Base-by-base conservation (phyloP, 2,329 filamentous ascomycete genomes). In the Aspergillus luchuensis region DNA sequence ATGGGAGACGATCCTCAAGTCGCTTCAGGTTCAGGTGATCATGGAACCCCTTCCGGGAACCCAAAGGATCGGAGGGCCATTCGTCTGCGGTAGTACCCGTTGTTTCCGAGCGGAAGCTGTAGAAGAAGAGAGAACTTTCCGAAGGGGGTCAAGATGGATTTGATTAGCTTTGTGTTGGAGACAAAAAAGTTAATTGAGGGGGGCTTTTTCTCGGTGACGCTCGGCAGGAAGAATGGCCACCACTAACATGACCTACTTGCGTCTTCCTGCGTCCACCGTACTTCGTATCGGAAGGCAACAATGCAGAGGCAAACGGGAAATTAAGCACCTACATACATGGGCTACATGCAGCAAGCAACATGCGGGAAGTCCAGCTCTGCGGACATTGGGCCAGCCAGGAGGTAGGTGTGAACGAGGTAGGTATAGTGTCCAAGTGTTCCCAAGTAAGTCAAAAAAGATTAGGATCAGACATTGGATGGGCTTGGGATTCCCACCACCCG, bases 121-220 rank as follows among this genome's bases (percentile, higher is more conserved):
- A 58, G 57, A 51, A 58, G 33, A 56, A 33, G 47, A 64, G 59
- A 59, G 59, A 61, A 62, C 36, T 59, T 58, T 55, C 62, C 56
- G 62, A 61, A 51, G 39, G 43, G 43, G 36, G 33, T 36, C 33
- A 36, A 36, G 6, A 36, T 36, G 33, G 5, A 13, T 36, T 36
- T 48, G 28, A 25, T 30, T 23, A 54, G 43, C 47, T 23, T 28
- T 21, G 30, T 45, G 21, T 52, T 19, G 41, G 41, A 45, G 41
- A 23, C 41, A 5, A 19, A 19, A 19, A 43, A 43, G 17, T 21
- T 43, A 21, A 11, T 45, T 45, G 41, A 19, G 41, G 41, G 5
- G 41, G 41, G 10, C 6, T 45, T 23, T 36, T 36, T 36, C 33
- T 36, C 33, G 33, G 33, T 36, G 33, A 36, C 33, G 41, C 41